A percentile compares a stretch with the other conserved stretches of the same genome.
These are phyloP conservation scores for Botryosphaeria agaves DNA, from an alignment of 2,329 filamentous ascomycete genomes.

Conservation along the genomic window DNA sequence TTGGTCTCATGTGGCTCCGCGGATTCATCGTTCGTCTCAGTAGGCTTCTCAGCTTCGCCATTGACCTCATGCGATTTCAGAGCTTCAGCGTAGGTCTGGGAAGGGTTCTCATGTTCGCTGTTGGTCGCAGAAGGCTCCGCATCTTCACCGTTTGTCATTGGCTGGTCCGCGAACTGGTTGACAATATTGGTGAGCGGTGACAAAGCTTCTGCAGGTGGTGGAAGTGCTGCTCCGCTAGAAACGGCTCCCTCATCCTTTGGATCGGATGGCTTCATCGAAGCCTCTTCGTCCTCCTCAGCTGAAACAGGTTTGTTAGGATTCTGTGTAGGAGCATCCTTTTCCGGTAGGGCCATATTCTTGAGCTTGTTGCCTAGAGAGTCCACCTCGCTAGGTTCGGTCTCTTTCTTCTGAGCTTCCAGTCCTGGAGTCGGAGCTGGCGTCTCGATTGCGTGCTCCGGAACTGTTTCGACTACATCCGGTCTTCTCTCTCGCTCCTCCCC, in stretches of 20 bases:
- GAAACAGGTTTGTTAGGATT: slow-evolving; percentile 27
- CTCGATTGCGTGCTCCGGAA: slow-evolving; percentile 25
- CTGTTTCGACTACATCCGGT: slow-evolving; percentile 16
- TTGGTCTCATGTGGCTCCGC: no score
- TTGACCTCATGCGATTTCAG: no score
- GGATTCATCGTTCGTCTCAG: no score
- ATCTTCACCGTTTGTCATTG: no score
- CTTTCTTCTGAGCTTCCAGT: slow-evolving; percentile 10
- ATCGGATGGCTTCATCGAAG: slow-evolving; percentile 21
- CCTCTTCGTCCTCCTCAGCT: slow-evolving; percentile 23
- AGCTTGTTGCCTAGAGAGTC: slow-evolving; percentile 2
- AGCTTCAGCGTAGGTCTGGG: no score
- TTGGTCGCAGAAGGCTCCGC: no score
- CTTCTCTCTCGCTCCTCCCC: slow-evolving; percentile 20
- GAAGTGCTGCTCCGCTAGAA: slow-evolving; percentile 19
- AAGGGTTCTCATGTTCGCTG: no score
- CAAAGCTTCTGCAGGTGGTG: slow-evolving; percentile 13
- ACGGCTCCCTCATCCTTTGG: slow-evolving; percentile 18
- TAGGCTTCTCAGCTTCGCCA: no score
- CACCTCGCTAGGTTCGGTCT: slow-evolving; percentile 6
- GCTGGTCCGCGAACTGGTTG: no score
- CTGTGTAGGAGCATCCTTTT: slow-evolving; percentile 8
- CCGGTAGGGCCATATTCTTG: background rate
- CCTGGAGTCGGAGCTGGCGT: slow-evolving; percentile 16
- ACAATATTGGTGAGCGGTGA: background rate